Base-by-base conservation (phyloP, 192 early-diverging fungal genomes). In the Pilaira anomala region DNA sequence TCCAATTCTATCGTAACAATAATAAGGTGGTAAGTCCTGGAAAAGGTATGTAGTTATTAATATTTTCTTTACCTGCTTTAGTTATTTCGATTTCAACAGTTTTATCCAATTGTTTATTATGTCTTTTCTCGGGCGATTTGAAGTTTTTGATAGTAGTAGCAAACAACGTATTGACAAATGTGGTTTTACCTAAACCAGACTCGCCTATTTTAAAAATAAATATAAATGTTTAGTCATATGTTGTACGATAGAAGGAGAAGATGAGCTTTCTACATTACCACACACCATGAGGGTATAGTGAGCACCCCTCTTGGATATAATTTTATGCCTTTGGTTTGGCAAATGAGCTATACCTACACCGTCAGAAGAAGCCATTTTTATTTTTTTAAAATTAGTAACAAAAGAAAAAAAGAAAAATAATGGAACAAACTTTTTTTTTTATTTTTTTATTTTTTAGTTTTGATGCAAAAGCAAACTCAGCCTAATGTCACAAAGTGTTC, bases 1-100 rank as follows among this genome's bases (percentile, higher is more conserved):
- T 99, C 93, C 56, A 99, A 86, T n/a, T 95, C 95, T 80, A 71
- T 8, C 25, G 33, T 18, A 21, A 33, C 19, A 19, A 13, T 4
- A 40, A 12, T 40, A 24, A 21, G 6, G 30, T 41, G 2, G 28
- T 9, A 54, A 4, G 3, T 30, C 14, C 13, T 1, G 3, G 3
- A 14, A 22, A 33, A 54, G 4, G 16, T 5, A 40, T 8, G 5
- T 40, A 5, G 5, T 12, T 5, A 40, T 40, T 12, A 40, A 40
- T 40, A n/a, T 36, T 36, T 14, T 21, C 13, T 66, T 58, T 76
- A 89, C 89, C 96, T 60, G 96, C 96, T 69, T 95, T 92, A 62
- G 94, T 91, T 55, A 99, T 91, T 69, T 95, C 96, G 79, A 99
- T 98, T 68, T 96, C 90, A 42, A 99, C 96, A 30, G 96, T 99